Base-by-base conservation (phyloP, 2,329 filamentous ascomycete species). In the Diplodia corticola region DNA sequence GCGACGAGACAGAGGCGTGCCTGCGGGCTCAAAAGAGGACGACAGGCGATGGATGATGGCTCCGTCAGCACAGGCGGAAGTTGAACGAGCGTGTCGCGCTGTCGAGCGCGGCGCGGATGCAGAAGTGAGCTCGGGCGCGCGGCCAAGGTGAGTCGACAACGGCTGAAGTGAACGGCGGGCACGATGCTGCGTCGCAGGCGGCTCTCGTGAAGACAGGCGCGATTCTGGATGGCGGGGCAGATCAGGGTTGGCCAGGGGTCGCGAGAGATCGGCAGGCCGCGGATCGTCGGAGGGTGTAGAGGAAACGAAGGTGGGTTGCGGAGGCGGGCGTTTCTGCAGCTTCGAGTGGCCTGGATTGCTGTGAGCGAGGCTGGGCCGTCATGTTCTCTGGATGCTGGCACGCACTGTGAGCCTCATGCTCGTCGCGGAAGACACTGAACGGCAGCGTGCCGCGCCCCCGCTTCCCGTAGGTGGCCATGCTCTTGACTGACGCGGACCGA, bases 361-460 rank as follows among this genome's bases (percentile, higher is more conserved):
- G 60, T 63, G 33, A 63, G 60, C 26, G 33, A 63, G 26, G 60
- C 30, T 63, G 46, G 4, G 2, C 24, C 5, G 20, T 26, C 15
- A 30, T 6, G 4, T 15, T 61, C 40, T 44, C 40, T n/a, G 20
- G 26, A 9, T 13, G 44, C 57, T 33, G 44, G 28, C 28, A 61
- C 57, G 57, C 57, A 63, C 46, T 53, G 22, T 63, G 60, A 26
- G 22, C 28, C 10, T 49, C 59, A n/a, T 63, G n/a, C 9, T 26
- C 30, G 35, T 63, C 60, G 17, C 33, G 48, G 49, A 63, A 63
- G 24, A 63, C 60, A 51, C 30, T 51, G 60, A 63, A 63, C n/a
- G 60, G 44, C 17, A 40, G 9, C 60, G 60, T 48, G 60, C 30
- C 60, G 22, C 60, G 40, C 35, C 12, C 48, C 2, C 48, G 30